Conservation (phyloP, 1,139 yeast species). For the Yueomyces sp. region DNA sequence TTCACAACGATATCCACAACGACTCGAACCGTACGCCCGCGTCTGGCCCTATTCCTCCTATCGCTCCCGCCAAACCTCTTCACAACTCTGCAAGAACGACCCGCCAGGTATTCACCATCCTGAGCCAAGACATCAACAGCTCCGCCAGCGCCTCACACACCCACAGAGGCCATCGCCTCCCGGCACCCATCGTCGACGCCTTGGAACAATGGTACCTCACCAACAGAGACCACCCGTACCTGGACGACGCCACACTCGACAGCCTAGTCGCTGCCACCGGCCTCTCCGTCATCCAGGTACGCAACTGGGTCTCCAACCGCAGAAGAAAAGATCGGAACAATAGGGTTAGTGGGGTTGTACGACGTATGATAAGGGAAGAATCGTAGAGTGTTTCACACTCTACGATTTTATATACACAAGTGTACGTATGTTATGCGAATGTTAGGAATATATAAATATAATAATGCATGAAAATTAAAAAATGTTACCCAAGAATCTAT, state of each 20-base stretch:
- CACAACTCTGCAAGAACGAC: background rate
- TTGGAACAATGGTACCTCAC: background rate
- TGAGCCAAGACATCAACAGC: background rate
- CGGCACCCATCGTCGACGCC: background rate
- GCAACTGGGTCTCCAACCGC: background rate
- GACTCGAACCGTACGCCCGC: no score
- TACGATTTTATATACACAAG: background rate
- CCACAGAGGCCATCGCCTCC: background rate
- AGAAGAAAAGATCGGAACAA: background rate
- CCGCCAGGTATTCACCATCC: background rate
- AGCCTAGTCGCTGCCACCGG: background rate
- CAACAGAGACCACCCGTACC: background rate
- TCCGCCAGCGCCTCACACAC: background rate
- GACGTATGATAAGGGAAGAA: background rate
- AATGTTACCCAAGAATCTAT: slow-evolving; percentile 42
- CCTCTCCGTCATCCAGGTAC: background rate
- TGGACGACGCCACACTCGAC: background rate
- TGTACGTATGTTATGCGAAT: background rate
- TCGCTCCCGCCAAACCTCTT: no score
- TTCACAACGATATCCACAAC: no score
- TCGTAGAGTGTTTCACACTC: background rate
- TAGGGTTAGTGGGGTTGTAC: background rate
- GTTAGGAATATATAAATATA: background rate
- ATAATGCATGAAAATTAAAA: slow-evolving; percentile 22
- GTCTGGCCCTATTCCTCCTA: no score